Percentiles rank a stretch among this genome's conserved stretches.
Evolutionary conservation across 371 early-diverging fungal species (phyloP).

Genomic region (Mortierella sp.): DNA sequence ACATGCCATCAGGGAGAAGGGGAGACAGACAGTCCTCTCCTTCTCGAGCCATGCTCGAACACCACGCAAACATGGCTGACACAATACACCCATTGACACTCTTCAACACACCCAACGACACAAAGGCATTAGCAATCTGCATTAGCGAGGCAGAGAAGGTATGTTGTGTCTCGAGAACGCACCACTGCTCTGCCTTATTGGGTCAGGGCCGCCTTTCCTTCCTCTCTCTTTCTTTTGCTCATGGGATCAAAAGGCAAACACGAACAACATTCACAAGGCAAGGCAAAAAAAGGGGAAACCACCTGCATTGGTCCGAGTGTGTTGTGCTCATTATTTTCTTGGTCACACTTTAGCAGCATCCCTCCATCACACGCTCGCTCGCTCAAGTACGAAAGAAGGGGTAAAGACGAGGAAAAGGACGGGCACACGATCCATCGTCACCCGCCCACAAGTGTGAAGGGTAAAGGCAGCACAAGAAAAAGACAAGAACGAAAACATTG

Average conservation of each 20-base stretch:
- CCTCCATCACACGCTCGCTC: conserved; percentile 6
- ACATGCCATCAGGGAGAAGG: background rate
- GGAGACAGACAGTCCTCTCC: background rate
- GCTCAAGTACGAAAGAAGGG: background rate
- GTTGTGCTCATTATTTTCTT: conserved; percentile 9
- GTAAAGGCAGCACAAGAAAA: background rate
- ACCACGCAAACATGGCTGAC: background rate
- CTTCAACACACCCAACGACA: too few species aligned
- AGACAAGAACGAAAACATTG: background rate
- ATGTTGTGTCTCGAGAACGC: too few species aligned
- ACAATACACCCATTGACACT: background rate
- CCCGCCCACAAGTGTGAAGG: background rate
- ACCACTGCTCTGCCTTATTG: too few species aligned
- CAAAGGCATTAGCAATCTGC: too few species aligned
- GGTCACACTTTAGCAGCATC: background rate
- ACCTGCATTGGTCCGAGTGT: conserved; percentile 7
- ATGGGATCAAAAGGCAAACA: conserved; percentile 15
- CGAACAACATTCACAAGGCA: too few species aligned
- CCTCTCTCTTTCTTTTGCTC: background rate
- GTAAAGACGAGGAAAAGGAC: background rate
- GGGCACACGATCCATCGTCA: conserved; percentile 15
- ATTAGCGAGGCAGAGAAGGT: too few species aligned
- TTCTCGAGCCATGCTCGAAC: background rate
- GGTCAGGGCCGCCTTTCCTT: background rate
- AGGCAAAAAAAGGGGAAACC: conserved; percentile 18